Evolutionary conservation across 192 early-diverging fungal genomes (phyloP).

Genomic region (Gamsiella multidivaricata): DNA sequence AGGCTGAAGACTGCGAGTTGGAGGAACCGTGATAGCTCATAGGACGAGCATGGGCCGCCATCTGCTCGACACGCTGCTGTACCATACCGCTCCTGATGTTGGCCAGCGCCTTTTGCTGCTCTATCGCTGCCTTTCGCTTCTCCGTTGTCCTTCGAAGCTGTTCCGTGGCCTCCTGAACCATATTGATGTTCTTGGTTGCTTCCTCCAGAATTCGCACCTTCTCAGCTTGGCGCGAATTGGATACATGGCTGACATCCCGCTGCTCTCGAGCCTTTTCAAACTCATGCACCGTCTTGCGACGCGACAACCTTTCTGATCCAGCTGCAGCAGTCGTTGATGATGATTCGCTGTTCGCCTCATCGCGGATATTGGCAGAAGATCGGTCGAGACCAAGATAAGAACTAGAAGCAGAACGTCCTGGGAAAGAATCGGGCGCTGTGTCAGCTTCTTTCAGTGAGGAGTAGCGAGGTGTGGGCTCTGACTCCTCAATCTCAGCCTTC

Average conservation of each 20-base stretch:
- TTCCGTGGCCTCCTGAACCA: not conserved
- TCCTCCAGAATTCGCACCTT: too few species aligned
- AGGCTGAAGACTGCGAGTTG: not conserved
- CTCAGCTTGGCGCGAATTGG: too few species aligned
- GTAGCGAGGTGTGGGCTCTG: conserved; percentile 7
- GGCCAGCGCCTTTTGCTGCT: conserved; percentile 3
- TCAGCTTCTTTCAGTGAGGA: not conserved
- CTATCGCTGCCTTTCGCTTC: not conserved
- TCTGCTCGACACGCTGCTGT: conserved; percentile 10
- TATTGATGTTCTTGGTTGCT: too few species aligned
- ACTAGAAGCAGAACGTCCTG: not conserved
- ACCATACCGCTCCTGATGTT: not conserved
- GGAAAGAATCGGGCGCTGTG: conserved; percentile 10
- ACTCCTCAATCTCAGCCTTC: conserved; percentile 21
- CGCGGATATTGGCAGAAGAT: not conserved
- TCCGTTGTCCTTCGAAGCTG: not conserved
- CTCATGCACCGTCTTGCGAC: conserved; percentile 30
- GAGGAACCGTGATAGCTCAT: not conserved
- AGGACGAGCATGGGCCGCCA: conserved; percentile 4
- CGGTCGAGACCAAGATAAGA: not conserved
- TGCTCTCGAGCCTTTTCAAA: conserved; percentile 4
- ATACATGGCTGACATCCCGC: not conserved
- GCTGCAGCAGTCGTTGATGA: too few species aligned
- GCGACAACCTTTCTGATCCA: conserved; percentile 21
- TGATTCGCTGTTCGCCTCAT: not conserved